A percentile compares a stretch with the other conserved stretches of the same genome.
Evolutionary conservation across 1,139 yeast genomes (phyloP).

Genomic region (Candida tetrigidarum): DNA sequence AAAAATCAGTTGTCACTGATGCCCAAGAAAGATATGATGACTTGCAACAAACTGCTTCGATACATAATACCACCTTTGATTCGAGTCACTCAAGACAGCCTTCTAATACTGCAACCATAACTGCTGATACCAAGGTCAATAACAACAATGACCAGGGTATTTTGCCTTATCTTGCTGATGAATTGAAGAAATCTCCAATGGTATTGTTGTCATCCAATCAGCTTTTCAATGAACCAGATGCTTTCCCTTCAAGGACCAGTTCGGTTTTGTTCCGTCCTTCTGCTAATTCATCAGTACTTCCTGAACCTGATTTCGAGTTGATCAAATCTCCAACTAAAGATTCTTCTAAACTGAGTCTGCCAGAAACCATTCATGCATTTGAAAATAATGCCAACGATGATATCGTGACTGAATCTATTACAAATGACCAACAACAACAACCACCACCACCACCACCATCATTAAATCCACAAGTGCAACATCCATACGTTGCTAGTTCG

Average conservation of each 20-base stretch:
- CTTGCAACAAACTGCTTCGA: conserved; percentile 46
- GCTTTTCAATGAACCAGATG: conserved; percentile 35
- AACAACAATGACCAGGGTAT: conserved; percentile 9
- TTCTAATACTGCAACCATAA: not conserved
- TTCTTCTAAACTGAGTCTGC: not conserved
- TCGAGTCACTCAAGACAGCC: conserved; percentile 23
- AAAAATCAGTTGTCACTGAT: conserved; percentile 35
- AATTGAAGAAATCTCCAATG: conserved; percentile 38
- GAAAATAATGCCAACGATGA: not conserved
- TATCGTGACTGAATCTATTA: no score
- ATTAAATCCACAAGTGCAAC: no score
- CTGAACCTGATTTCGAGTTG: conserved; percentile 44
- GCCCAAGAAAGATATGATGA: conserved; percentile 33
- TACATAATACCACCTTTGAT: conserved; percentile 38
- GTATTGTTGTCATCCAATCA: conserved; percentile 40
- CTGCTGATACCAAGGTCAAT: no score
- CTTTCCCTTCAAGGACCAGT: conserved; percentile 9
- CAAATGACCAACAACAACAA: not conserved
- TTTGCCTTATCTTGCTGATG: conserved; percentile 39
- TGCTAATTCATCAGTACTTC: conserved; percentile 26
- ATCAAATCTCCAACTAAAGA: conserved; percentile 23
- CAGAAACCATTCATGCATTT: not conserved
- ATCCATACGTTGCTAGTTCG: not conserved
- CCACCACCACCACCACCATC: not conserved
- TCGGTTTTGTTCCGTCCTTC: conserved; percentile 14